phyloP scores from a whole-genome alignment of 2,329 filamentous ascomycete genomes.

The Ophiostoma quercus region DNA sequence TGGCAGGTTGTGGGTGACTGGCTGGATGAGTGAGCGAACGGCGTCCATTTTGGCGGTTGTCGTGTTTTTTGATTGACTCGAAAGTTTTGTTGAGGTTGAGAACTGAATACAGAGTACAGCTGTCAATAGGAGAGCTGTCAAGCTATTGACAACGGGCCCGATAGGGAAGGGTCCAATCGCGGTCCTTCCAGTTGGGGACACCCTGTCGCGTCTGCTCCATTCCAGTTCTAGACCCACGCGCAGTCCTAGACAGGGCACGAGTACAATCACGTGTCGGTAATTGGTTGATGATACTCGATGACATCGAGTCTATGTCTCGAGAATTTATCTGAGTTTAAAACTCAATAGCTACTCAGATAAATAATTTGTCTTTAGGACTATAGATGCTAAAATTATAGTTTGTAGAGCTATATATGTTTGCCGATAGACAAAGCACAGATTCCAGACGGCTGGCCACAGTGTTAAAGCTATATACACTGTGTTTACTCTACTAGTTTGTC shows the following conservation, averaged over 20 bases:
- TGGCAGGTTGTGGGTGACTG: conserved; percentile 69
- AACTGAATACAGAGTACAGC: background rate
- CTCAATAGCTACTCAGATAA: background rate
- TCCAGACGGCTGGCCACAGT: too few relatives aligned
- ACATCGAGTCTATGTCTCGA: too few relatives aligned
- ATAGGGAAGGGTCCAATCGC: conserved; percentile 5
- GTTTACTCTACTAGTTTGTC: background rate
- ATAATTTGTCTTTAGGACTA: background rate
- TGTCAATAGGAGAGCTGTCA: background rate
- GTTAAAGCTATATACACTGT: background rate
- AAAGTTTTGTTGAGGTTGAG: background rate
- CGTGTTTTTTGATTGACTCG: too few relatives aligned
- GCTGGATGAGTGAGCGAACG: conserved; percentile 57
- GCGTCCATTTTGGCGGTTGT: conserved; percentile 49
- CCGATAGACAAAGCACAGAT: too few relatives aligned
- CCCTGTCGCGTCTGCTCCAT: conserved; percentile 18
- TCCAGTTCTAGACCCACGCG: conserved; percentile 8
- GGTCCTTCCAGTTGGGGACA: conserved; percentile 18
- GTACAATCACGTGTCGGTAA: background rate
- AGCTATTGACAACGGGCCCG: conserved; percentile 2
- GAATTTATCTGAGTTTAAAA: too few relatives aligned
- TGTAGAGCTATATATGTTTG: too few relatives aligned
- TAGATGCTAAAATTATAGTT: too few relatives aligned
- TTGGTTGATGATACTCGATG: background rate
- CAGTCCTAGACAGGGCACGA: background rate